Percentiles rank a stretch among this genome's conserved stretches.
Conservation (phyloP, 495 filamentous ascomycete species). For the Wilcoxina mikolae region DNA sequence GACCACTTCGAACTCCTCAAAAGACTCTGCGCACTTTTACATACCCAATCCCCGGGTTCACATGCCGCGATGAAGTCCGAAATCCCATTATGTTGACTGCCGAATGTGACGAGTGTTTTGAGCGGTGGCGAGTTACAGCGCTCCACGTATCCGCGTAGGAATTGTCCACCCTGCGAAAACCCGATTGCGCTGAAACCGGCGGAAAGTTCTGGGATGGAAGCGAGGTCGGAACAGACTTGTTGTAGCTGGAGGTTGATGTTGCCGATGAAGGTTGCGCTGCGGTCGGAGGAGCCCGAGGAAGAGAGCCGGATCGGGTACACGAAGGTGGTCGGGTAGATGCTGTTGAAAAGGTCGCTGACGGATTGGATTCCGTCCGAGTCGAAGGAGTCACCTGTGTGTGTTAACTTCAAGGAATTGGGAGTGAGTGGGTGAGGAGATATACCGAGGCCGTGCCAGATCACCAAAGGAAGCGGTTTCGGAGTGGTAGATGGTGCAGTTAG, state of each 20-base stretch:
- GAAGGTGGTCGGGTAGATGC: constrained; percentile 62
- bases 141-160: constrained; percentile 85
- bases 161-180: constrained; percentile 92
- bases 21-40: constrained; percentile 45
- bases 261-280: constrained; percentile 74
- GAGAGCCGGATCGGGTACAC: constrained; percentile 68
- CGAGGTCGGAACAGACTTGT: constrained; percentile 65
- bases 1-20: constrained; percentile 44
- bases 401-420: neutral
- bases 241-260: constrained; percentile 70
- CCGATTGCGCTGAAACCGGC: constrained; percentile 79
- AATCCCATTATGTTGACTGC: constrained; percentile 90
- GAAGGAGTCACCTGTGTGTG: constrained; percentile 47
- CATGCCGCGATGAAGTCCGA: constrained; percentile 56
- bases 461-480: constrained; percentile 39
- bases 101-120: constrained; percentile 74
- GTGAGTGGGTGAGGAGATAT: neutral
- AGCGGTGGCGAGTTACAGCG: constrained; percentile 74
- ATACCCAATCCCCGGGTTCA: constrained; percentile 56
- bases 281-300: constrained; percentile 50
- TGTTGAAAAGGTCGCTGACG: neutral
- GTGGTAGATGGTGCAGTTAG: neutral
- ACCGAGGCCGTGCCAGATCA: constrained; percentile 87
- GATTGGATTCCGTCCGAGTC: constrained; percentile 50
- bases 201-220: constrained; percentile 57